Evolutionary conservation across 177 flowering plant genomes (phyloP).

Genomic region (Viscum album): DNA sequence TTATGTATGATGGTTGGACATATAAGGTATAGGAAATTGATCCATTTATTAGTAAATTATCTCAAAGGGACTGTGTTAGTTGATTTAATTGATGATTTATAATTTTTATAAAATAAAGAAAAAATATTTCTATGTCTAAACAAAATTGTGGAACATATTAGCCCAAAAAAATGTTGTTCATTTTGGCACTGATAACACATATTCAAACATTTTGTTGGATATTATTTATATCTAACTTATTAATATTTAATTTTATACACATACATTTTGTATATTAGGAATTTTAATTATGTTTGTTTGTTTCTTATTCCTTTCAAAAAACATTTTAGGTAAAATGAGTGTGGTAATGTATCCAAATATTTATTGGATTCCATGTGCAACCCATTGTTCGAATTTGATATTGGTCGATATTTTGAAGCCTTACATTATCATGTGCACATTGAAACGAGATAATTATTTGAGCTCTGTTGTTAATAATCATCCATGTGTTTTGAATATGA

Average conservation of each 20-base stretch:
- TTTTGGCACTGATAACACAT: background rate
- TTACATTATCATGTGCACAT: background rate
- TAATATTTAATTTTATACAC: background rate
- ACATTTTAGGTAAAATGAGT: background rate
- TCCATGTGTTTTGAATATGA: background rate
- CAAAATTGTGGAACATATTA: background rate
- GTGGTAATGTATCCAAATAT: background rate
- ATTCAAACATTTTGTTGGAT: background rate
- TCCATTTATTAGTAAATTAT: conserved; percentile 8
- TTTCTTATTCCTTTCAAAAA: too few species aligned
- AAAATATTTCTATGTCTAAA: background rate
- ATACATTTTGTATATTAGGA: too few species aligned
- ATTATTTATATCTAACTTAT: background rate
- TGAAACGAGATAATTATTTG: background rate
- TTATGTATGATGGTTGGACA: conserved; percentile 13
- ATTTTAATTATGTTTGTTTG: too few species aligned
- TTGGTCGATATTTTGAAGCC: conserved; percentile 7
- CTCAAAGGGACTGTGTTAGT: background rate
- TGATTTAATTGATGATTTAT: conserved; percentile 8
- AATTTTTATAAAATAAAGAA: background rate
- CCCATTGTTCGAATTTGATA: conserved; percentile 13
- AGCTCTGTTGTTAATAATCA: conserved; percentile 1
- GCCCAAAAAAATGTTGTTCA: conserved; percentile 8
- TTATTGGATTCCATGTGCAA: conserved; percentile 11
- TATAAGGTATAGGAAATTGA: background rate